Percentiles rank a stretch among this genome's conserved stretches.
Evolutionary conservation across 2,329 filamentous ascomycete species (phyloP).

Genomic region (Fusarium devonianum): DNA sequence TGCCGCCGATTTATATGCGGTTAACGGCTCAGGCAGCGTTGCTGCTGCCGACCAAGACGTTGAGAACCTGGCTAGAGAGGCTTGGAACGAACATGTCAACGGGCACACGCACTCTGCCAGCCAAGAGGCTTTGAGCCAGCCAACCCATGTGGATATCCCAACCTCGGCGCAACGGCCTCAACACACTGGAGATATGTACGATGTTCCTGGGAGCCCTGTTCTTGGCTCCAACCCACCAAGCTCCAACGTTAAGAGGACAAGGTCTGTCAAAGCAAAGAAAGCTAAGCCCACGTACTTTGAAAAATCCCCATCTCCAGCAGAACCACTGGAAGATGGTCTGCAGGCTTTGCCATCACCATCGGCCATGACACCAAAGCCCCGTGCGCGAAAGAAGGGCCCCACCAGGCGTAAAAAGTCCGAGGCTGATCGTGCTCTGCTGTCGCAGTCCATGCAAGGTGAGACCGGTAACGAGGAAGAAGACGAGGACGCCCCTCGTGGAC

Average conservation of each 20-base stretch:
- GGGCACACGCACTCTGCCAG: conserved; percentile 36
- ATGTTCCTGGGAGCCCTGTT: conserved; percentile 37
- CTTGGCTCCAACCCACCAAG: conserved; percentile 32
- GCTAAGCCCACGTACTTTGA: conserved; percentile 57
- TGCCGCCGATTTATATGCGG: conserved; percentile 10
- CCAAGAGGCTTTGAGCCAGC: conserved; percentile 14
- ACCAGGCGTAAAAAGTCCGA: conserved; percentile 38
- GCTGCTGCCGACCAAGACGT: conserved; percentile 35
- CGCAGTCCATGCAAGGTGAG: conserved; percentile 36
- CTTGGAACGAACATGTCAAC: conserved; percentile 47
- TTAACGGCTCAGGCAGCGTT: conserved; percentile 12
- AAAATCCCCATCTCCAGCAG: conserved; percentile 38
- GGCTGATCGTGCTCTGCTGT: conserved; percentile 20
- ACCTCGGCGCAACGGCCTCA: conserved; percentile 31
- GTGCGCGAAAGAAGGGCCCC: conserved; percentile 42
- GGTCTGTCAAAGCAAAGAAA: conserved; percentile 54
- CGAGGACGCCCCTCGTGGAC: conserved; percentile 16
- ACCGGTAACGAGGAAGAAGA: conserved; percentile 30
- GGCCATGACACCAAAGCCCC: conserved; percentile 44
- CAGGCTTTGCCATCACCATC: conserved; percentile 46
- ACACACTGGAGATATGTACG: conserved; percentile 34
- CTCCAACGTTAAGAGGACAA: conserved; percentile 38
- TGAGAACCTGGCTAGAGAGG: conserved; percentile 45
- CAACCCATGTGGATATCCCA: conserved; percentile 21
- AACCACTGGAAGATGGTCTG: conserved; percentile 28